These are phyloP conservation scores for Chaetomium cochliodes DNA, from an alignment of 495 filamentous ascomycete genomes.

Conservation along the genomic window DNA sequence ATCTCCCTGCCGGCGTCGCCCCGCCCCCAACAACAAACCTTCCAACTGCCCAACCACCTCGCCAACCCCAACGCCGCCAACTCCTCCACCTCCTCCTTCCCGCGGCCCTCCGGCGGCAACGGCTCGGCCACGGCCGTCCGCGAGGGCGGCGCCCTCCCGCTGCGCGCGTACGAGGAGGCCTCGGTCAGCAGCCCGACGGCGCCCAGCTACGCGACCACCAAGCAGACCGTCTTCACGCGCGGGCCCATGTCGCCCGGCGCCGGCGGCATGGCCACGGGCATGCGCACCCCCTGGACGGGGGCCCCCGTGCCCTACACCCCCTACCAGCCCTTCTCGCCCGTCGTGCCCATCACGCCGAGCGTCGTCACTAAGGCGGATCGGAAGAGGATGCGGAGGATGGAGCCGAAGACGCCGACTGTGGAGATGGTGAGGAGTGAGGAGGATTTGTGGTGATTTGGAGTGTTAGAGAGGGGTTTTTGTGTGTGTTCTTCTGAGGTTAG, in stretches of 20 bases:
- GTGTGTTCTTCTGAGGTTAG: background rate
- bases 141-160: constrained; percentile 54
- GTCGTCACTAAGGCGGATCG: constrained; percentile 73
- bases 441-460: constrained; percentile 48
- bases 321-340: constrained; percentile 87
- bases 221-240: constrained; percentile 76
- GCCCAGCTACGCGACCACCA: constrained; percentile 57
- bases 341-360: constrained; percentile 83
- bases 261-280: constrained; percentile 45
- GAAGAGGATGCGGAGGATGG: constrained; percentile 62
- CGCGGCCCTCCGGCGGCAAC: background rate
- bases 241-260: background rate
- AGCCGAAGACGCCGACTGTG: constrained; percentile 54
- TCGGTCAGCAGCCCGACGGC: constrained; percentile 45
- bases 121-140: constrained; percentile 38
- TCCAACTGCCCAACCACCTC: constrained; percentile 1
- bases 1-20: constrained; percentile 38
- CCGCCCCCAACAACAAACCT: constrained; percentile 4
- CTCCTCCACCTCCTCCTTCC: constrained; percentile 19
- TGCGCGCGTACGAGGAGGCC: constrained; percentile 64
- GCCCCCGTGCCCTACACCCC: constrained; percentile 79
- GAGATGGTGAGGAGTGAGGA: constrained; percentile 53
- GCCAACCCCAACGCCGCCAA: background rate
- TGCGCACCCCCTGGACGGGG: constrained; percentile 66
- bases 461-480: background rate